Evolutionary conservation across 2,329 filamentous ascomycete genomes (phyloP), one percentile per base, ranked within the genome.

Genomic region (Fusarium bactridioides): DNA sequence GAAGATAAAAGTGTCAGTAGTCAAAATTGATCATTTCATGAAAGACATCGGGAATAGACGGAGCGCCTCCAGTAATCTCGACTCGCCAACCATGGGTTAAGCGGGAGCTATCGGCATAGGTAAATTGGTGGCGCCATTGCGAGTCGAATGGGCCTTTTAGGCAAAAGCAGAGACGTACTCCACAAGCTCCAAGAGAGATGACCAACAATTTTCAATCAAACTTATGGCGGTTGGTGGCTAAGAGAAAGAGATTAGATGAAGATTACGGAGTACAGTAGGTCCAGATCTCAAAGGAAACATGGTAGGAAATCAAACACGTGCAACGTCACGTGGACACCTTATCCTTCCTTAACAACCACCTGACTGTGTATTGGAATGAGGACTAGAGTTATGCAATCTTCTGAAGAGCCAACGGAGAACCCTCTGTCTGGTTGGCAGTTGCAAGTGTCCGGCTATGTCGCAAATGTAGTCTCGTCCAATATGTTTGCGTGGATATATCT

Each of bases 21-120:
- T 47, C n/a, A 60, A 63, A 43, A 35, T 44, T 64, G 48, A 27
- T 27, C 19, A 23, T 44, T 58, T 33, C 29, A 51, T 61, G 37
- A 21, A 44, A 62, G 64, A 68, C 60, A 58, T 72, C 72, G 72
- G 72, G 55, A 74, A 66, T 69, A 67, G 57, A 74, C 72, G 72
- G 72, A 69, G 54, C 61, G 37, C 38, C 41, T 56, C 53, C 27
- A 29, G 57, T 55, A 25, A 35, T 40, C 31, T 58, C 56, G n/a
- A 50, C 58, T 51, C 57, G 60, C 27, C 27, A 53, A 57, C 38
- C 48, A 61, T 41, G 61, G 45, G 31, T 56, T 50, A 50, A 37
- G 56, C 60, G 71, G 71, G 31, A 72, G 56, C 54, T 61, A 47
- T 66, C 57, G 61, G 61, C 43, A 40, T 40, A 40, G 27, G 48